Evolutionary conservation across 345 rosid species (phyloP).

Genomic region (Cardamine resedifolia): DNA sequence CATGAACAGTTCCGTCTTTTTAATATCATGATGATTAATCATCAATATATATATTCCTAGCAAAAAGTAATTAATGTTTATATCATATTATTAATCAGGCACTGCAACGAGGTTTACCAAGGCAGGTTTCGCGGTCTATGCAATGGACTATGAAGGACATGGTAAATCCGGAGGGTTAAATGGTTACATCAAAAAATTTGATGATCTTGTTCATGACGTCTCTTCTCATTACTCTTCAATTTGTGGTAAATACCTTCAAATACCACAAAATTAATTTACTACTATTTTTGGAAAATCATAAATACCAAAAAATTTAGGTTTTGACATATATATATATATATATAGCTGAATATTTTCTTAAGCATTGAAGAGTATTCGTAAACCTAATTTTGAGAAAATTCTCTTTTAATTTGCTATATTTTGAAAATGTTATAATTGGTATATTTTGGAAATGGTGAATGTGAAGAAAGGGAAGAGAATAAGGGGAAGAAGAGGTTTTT

Average conservation of each 20-base stretch:
- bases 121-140: conserved; percentile 65
- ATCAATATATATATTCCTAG: neutral
- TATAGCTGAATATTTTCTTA: neutral
- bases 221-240: conserved; percentile 49
- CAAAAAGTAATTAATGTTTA: neutral
- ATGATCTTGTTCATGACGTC: conserved; percentile 59
- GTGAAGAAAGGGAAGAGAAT: conserved; percentile 55
- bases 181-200: conserved; percentile 51
- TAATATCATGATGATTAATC: neutral
- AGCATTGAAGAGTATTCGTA: neutral
- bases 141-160: conserved; percentile 87
- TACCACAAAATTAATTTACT: neutral
- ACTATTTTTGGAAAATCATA: neutral
- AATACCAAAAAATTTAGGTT: neutral
- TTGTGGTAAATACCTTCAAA: conserved; percentile 44
- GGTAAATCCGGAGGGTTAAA: conserved; percentile 71
- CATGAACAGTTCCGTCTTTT: conserved; percentile 56
- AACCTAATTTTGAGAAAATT: neutral
- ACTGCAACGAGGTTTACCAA: conserved; percentile 61
- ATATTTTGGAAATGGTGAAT: neutral
- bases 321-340: no score
- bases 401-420: neutral
- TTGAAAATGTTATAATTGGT: neutral
- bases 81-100: conserved; percentile 42
- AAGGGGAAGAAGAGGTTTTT: conserved; percentile 61